A percentile compares a stretch with the other conserved stretches of the same genome.
These are phyloP conservation scores for Nicotiana noctiflora DNA, from an alignment of 257 asterid genomes.

Conservation along the genomic window DNA sequence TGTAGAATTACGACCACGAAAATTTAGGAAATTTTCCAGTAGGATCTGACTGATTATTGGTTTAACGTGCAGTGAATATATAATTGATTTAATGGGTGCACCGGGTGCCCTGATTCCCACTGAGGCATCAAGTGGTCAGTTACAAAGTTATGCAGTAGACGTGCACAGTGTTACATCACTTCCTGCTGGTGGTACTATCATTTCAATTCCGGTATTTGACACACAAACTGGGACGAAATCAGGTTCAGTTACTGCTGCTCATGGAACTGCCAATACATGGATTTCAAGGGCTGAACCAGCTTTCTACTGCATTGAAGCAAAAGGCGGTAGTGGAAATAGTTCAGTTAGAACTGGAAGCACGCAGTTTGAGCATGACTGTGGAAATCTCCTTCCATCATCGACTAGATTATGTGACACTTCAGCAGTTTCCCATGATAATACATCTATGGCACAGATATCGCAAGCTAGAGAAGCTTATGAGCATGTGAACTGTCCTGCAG, in stretches of 20 bases:
- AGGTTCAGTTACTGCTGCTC: conserved; percentile 21
- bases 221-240: conserved; percentile 24
- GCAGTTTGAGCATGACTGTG: conserved; percentile 34
- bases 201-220: conserved; percentile 23
- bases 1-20: not conserved
- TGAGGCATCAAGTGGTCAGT: conserved; percentile 66
- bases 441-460: conserved; percentile 27
- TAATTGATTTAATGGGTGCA: conserved; percentile 99
- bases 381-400: conserved; percentile 27
- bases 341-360: conserved; percentile 22
- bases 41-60: not conserved
- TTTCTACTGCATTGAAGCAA: conserved; percentile 22
- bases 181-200: conserved; percentile 23
- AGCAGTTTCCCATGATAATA: conserved; percentile 19
- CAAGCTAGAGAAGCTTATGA: conserved; percentile 38
- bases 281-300: conserved; percentile 32
- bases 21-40: not conserved
- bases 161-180: conserved; percentile 29
- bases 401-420: conserved; percentile 23
- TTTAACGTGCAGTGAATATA: conserved; percentile 71
- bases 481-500: conserved; percentile 23
- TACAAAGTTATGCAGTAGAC: conserved; percentile 52
- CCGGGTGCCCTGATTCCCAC: conserved; percentile 96
- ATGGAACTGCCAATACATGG: conserved; percentile 20
- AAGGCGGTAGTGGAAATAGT: conserved; percentile 21